These are phyloP conservation scores for Cutaneotrichosporon cutaneum DNA, from an alignment of 1,284 basidiomycete genomes.

Conservation along the genomic window DNA sequence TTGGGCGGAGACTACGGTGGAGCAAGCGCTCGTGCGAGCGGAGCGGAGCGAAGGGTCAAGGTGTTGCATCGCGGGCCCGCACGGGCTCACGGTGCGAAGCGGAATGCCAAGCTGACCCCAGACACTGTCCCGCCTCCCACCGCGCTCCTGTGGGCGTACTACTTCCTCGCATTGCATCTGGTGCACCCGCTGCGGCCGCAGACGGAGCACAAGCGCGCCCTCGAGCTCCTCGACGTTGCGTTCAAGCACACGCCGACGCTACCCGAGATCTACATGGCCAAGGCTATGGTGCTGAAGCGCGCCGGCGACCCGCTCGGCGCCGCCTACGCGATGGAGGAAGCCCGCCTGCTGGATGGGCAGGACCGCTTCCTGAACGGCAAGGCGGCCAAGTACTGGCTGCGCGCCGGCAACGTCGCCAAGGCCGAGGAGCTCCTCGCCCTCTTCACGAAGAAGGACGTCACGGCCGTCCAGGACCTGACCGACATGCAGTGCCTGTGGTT, in stretches of 20 bases:
- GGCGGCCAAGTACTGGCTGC: constrained; percentile 83
- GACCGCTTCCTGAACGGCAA: constrained; percentile 96
- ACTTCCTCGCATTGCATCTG: constrained; percentile 91
- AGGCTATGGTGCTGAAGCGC: constrained; percentile 82
- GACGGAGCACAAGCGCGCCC: constrained; percentile 57
- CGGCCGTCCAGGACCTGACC: constrained; percentile 77
- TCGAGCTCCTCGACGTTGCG: constrained; percentile 66
- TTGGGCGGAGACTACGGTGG: too few species aligned
- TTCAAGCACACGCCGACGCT: constrained; percentile 86
- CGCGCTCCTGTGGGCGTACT: constrained; percentile 89
- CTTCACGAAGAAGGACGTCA: constrained; percentile 85
- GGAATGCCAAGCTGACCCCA: constrained; percentile 16
- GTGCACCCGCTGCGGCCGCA: constrained; percentile 61
- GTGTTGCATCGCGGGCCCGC: too few species aligned
- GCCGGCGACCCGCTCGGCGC: constrained; percentile 78
- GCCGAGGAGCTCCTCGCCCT: constrained; percentile 71
- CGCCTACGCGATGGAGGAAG: constrained; percentile 74
- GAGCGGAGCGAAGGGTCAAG: background rate
- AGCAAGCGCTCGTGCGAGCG: too few species aligned
- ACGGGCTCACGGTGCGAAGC: background rate
- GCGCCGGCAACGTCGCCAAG: constrained; percentile 74
- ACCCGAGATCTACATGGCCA: constrained; percentile 84
- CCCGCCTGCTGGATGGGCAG: constrained; percentile 83
- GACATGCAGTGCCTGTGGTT: constrained; percentile 96
- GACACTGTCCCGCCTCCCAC: constrained; percentile 66